Evolutionary conservation across 306 rosid genomes (phyloP), one percentile per base, ranked within the genome.

Genomic region (Quercus mongolica): DNA sequence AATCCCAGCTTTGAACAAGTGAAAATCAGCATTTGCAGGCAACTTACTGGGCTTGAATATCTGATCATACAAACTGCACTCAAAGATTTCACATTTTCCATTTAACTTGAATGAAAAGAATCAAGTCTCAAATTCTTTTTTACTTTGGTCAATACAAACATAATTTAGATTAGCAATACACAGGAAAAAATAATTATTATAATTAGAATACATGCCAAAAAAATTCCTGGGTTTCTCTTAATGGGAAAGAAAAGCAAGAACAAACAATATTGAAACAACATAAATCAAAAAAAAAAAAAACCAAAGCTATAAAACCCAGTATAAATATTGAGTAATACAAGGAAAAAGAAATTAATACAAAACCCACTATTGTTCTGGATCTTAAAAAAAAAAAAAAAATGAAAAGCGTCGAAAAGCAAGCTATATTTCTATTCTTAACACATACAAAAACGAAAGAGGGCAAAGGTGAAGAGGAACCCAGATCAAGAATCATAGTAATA

Each of bases 1-100:
- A 86, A 90, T 52, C 79, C 99, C 98, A 80, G 91, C 74, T 87
- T 86, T 92, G 83, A 93, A 96, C 90, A 96, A 64, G 81, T 96
- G 99, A 64, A 96, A 89, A 23, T 93, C 98, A 4, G 91, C 96
- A 78, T 84, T 83, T 0, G 59, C 79, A 55, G 85, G 88, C 75
- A 96, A 82, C 79, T 93, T 91, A 87, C 98, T 87, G 15, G 99
- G 99, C 87, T 91, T 90, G 87, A 93, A 87, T 86, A 91, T 79
- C 87, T 93, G 94, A 58, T 93, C 97, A 82, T 91, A 86, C 79
- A 93, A 81, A 78, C 99, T 88, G 87, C 83, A 84, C 5, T 61
- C 77, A 62, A 68, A 52, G 55, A 49, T 9, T 25, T 35, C 59
- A 59, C 46, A 41, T 41, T 56, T 69, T 68, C 30, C 58, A 76